Evolutionary conservation across 108 stramenopile genomes (phyloP).

Genomic region (Cyclotella baltica): DNA sequence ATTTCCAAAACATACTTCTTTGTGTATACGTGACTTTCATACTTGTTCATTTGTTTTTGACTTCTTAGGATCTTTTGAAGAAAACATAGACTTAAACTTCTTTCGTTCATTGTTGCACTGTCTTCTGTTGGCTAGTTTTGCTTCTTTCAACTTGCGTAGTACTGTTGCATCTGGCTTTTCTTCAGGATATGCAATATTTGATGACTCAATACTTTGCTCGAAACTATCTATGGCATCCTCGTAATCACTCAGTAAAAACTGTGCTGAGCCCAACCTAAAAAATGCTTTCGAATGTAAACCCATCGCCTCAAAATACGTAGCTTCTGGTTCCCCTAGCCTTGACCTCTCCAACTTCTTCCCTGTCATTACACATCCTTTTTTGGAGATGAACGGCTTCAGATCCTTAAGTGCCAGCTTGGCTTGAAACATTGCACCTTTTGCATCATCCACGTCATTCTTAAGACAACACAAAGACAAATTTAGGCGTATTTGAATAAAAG

Average conservation of each 20-base stretch:
- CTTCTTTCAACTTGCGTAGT: slow-evolving; percentile 66
- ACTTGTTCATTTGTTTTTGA: neutral
- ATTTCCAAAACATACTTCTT: neutral
- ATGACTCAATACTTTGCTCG: slow-evolving; percentile 58
- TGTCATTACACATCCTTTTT: slow-evolving; percentile 50
- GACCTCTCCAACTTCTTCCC: slow-evolving; percentile 42
- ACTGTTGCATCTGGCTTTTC: slow-evolving; percentile 60
- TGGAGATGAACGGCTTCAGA: slow-evolving; percentile 64
- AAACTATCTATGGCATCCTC: slow-evolving; percentile 63
- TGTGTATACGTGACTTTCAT: neutral
- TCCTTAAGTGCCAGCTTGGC: slow-evolving; percentile 64
- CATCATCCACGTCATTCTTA: slow-evolving; percentile 46
- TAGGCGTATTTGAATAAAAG: slow-evolving; percentile 64
- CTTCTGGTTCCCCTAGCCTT: slow-evolving; percentile 49
- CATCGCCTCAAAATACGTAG: slow-evolving; percentile 63
- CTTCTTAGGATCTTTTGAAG: neutral
- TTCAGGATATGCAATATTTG: slow-evolving; percentile 29
- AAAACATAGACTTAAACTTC: slow-evolving; percentile 71
- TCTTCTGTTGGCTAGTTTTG: slow-evolving; percentile 54
- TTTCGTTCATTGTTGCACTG: slow-evolving; percentile 63
- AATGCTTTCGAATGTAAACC: slow-evolving; percentile 77
- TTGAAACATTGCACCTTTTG: slow-evolving; percentile 57
- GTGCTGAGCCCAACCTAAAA: slow-evolving; percentile 81
- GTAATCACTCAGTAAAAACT: slow-evolving; percentile 59
- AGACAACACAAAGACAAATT: slow-evolving; percentile 73